Evolutionary conservation across 768 basidiomycete genomes (phyloP).

Genomic region (Tylopilus rubrobrunneus): DNA sequence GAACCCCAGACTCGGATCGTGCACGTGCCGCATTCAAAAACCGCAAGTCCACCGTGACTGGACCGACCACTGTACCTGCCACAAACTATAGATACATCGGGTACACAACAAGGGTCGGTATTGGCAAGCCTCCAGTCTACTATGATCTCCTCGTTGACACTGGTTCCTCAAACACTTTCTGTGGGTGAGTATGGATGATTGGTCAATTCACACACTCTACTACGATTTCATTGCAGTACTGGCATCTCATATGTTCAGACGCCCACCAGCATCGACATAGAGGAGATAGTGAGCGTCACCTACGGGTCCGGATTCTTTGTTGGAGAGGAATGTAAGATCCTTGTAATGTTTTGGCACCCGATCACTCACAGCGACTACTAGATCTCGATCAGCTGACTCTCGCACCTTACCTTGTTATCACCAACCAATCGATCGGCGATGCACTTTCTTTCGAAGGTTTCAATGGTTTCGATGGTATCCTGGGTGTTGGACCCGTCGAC

Average conservation of each 20-base stretch:
- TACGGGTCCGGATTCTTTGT: slow-evolving; percentile 14
- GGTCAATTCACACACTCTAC: background rate
- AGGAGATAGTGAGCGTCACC: slow-evolving; percentile 6
- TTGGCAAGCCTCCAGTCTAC: slow-evolving; percentile 27
- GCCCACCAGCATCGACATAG: slow-evolving; percentile 14
- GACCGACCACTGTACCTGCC: slow-evolving; percentile 11
- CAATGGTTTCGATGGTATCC: slow-evolving; percentile 23
- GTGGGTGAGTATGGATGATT: slow-evolving; percentile 8
- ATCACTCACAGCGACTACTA: too few relatives aligned
- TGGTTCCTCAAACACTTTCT: slow-evolving; percentile 31
- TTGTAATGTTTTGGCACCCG: background rate
- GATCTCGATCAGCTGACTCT: slow-evolving; percentile 16
- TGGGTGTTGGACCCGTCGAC: slow-evolving; percentile 26
- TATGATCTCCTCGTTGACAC: slow-evolving; percentile 32
- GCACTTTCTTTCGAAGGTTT: slow-evolving; percentile 14
- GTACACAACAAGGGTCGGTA: slow-evolving; percentile 25
- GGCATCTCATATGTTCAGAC: slow-evolving; percentile 13
- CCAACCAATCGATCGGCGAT: slow-evolving; percentile 27
- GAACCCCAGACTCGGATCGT: slow-evolving; percentile 17
- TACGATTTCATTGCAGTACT: slow-evolving; percentile 11
- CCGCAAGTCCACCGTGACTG: background rate
- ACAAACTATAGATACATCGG: slow-evolving; percentile 10
- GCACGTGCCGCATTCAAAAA: slow-evolving; percentile 10
- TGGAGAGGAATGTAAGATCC: slow-evolving; percentile 34
- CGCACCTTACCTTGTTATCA: slow-evolving; percentile 21